Evolutionary conservation across 768 basidiomycete species (phyloP).

Genomic region (Baorangia bicolor): DNA sequence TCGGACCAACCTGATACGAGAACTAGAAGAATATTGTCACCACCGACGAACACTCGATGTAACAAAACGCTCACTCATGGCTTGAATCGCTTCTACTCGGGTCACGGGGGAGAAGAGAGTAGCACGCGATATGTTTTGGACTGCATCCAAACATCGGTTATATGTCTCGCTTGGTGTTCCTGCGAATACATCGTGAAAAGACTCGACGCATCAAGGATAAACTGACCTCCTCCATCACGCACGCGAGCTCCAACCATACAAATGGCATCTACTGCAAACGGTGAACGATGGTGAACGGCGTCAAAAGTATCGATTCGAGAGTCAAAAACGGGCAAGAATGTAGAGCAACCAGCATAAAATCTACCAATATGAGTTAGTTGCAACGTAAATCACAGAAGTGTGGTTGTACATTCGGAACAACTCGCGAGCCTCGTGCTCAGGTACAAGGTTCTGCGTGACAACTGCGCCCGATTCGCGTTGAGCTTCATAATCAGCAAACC

Average conservation of each 20-base stretch:
- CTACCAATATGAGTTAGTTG: slow-evolving; percentile 38
- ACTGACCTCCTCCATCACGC: slow-evolving; percentile 83
- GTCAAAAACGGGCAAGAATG: slow-evolving; percentile 88
- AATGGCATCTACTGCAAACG: slow-evolving; percentile 89
- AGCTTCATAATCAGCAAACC: neutral
- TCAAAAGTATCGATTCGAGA: slow-evolving; percentile 81
- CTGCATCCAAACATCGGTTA: slow-evolving; percentile 74
- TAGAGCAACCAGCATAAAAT: slow-evolving; percentile 91
- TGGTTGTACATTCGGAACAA: slow-evolving; percentile 72
- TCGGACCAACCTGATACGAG: slow-evolving; percentile 94
- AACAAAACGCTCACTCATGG: slow-evolving; percentile 70
- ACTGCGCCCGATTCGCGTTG: slow-evolving; percentile 42
- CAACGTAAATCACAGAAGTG: slow-evolving; percentile 5
- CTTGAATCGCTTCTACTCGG: slow-evolving; percentile 85
- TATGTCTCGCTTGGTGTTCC: slow-evolving; percentile 76
- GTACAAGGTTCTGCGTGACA: slow-evolving; percentile 79
- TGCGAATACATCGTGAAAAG: slow-evolving; percentile 30
- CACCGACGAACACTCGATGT: neutral
- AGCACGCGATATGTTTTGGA: slow-evolving; percentile 79
- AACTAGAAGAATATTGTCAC: slow-evolving; percentile 43
- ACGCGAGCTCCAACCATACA: slow-evolving; percentile 93
- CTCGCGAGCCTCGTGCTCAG: slow-evolving; percentile 81
- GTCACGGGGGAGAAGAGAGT: slow-evolving; percentile 86
- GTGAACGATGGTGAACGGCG: slow-evolving; percentile 81
- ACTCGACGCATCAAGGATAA: neutral